Base-by-base conservation (phyloP, 306 rosid genomes). In the Bauhinia variegata region DNA sequence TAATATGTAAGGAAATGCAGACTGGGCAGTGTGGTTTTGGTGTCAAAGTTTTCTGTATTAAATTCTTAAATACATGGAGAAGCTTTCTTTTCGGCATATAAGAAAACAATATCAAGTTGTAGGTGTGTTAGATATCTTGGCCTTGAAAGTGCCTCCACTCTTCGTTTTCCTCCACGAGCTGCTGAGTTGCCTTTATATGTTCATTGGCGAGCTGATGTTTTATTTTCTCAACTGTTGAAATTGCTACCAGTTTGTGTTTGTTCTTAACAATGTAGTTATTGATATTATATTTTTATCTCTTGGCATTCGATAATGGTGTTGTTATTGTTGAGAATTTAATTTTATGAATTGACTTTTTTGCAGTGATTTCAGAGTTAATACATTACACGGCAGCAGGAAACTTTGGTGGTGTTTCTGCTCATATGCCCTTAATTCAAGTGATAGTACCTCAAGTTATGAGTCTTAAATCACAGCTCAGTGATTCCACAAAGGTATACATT, bases 291-390 rank as follows among this genome's bases (percentile, higher is more conserved):
- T 33, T 11, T 41, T 43, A 53, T 46, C 46, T 39, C 13, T 30
- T 54, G 49, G 42, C 38, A 70, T 77, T 46, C 18, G 51, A 65
- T 46, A 28, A 60, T 46, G 15, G 56, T 43, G 46, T 66, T 7
- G 3, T 46, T 48, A 51, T 42, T 31, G 32, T 42, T 34, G 38
- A 16, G 4, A 12, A 2, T 11, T 17, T 63, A 48, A 44, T 9
- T 23, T 1, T 23, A 23, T 1, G 2, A 23, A 41, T 67, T 59
- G n/a, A 14, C 34, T 28, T 42, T 55, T 61, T 75, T 86, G 89
- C 95, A 95, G 99, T 95, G 78, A 82, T 95, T 71, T 95, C 97
- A 5, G 97, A 95, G 82, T 84, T 95, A 79, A 95, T 95, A 84
- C 99, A 95, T 75, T 91, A 95, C 75, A 88, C 96, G 11, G 78